Conservation (phyloP, 805 yeast genomes). For the Lipomyces yamanashiensis region DNA sequence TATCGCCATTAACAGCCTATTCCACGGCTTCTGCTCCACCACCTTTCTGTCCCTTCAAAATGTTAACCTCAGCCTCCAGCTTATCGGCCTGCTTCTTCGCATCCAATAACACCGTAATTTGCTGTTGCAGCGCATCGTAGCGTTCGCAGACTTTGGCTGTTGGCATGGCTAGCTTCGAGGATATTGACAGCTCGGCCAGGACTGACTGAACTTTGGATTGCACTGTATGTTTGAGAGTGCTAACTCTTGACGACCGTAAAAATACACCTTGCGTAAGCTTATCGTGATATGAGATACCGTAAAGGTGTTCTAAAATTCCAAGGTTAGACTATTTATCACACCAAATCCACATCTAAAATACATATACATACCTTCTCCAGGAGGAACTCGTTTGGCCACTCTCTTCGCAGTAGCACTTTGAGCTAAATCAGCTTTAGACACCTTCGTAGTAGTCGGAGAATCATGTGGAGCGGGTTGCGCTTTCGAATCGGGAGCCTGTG, state of each 20-base stretch:
- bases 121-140: constrained; percentile 74
- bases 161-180: constrained; percentile 81
- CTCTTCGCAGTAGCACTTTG: constrained; percentile 28
- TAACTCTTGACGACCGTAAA: constrained; percentile 76
- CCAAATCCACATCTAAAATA: not conserved
- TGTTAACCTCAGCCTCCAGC: constrained; percentile 73
- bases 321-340: not conserved
- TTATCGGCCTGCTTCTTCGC: constrained; percentile 86
- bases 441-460: constrained; percentile 3
- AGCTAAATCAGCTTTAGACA: constrained; percentile 29
- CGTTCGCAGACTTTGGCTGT: constrained; percentile 75
- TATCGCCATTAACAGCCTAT: not conserved
- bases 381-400: constrained; percentile 29
- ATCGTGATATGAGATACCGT: constrained; percentile 78
- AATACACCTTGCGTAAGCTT: constrained; percentile 69
- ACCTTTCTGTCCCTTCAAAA: constrained; percentile 40
- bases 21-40: constrained; percentile 3
- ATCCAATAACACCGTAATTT: constrained; percentile 75
- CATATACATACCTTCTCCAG: constrained; percentile 24
- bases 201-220: constrained; percentile 64
- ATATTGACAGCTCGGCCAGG: constrained; percentile 77
- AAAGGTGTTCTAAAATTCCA: constrained; percentile 61
- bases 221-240: constrained; percentile 76
- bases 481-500: constrained; percentile 1
- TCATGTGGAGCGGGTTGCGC: not conserved